These are phyloP conservation scores for Arabis alpina DNA, from an alignment of 345 rosid genomes.

Conservation along the genomic window DNA sequence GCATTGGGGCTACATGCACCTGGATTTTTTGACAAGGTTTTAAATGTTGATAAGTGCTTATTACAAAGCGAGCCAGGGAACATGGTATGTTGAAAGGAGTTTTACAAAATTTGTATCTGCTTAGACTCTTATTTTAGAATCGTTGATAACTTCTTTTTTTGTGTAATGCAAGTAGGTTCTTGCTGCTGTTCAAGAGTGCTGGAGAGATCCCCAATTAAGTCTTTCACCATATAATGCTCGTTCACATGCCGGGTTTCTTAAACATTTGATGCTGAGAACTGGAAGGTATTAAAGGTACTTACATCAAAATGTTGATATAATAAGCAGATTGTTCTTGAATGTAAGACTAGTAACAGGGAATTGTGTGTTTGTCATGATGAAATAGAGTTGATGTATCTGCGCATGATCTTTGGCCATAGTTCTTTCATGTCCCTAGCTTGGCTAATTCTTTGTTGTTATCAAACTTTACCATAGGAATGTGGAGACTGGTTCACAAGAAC, in stretches of 20 bases:
- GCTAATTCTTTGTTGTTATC: conserved; percentile 25
- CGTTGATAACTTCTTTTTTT: background rate
- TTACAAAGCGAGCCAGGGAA: conserved; percentile 88
- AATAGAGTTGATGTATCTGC: conserved; percentile 10
- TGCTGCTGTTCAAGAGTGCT: conserved; percentile 74
- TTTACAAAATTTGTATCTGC: background rate
- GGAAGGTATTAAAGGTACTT: conserved; percentile 76
- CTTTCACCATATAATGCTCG: conserved; percentile 84
- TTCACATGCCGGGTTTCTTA: conserved; percentile 88
- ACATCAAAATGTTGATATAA: conserved; percentile 1
- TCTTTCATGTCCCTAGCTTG: conserved; percentile 20
- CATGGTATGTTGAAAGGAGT: conserved; percentile 52
- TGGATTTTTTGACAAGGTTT: conserved; percentile 88
- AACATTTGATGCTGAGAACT: conserved; percentile 92
- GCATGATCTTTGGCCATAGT: background rate
- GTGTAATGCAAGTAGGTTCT: conserved; percentile 62
- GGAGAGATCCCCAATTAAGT: conserved; percentile 75
- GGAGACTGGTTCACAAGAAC: conserved; percentile 64
- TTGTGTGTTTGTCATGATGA: conserved; percentile 2
- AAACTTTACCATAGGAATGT: conserved; percentile 58
- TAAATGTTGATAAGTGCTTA: conserved; percentile 76
- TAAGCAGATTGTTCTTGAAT: conserved; percentile 1
- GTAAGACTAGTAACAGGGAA: background rate
- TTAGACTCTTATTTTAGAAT: background rate
- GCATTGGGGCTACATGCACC: conserved; percentile 92